Percentiles rank a stretch among this genome's conserved stretches.
Conservation (phyloP, 805 yeast species). For the Metschnikowia cerradonensis region DNA sequence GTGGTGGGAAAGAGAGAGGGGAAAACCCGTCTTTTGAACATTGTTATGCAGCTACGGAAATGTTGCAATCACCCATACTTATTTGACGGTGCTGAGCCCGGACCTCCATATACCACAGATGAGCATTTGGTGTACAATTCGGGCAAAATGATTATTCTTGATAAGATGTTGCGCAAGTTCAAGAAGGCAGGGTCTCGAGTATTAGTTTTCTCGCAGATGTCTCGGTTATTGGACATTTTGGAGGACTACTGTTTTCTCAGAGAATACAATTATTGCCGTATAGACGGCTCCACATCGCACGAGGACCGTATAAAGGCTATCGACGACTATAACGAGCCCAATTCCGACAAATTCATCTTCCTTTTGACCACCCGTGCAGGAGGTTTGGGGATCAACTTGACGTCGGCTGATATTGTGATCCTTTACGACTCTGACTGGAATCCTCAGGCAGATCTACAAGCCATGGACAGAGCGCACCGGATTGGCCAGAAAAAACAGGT, state of each 20-base stretch:
- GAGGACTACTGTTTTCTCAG: slow-evolving; percentile 90
- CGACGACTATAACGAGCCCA: slow-evolving; percentile 84
- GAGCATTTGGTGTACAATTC: slow-evolving; percentile 89
- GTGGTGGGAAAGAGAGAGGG: slow-evolving; percentile 92
- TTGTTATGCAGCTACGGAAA: slow-evolving; percentile 94
- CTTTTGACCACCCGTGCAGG: slow-evolving; percentile 93
- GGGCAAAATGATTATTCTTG: slow-evolving; percentile 87
- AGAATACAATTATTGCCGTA: slow-evolving; percentile 82
- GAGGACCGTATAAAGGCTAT: slow-evolving; percentile 90
- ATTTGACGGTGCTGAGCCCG: slow-evolving; percentile 99
- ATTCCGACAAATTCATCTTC: slow-evolving; percentile 77
- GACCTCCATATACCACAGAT: slow-evolving; percentile 95
- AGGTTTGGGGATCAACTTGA: slow-evolving; percentile 90
- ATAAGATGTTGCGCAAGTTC: slow-evolving; percentile 70
- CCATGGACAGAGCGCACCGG: slow-evolving; percentile 97
- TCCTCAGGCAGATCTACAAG: slow-evolving; percentile 96
- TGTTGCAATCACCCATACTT: slow-evolving; percentile 97
- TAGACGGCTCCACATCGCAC: slow-evolving; percentile 90
- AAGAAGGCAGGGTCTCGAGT: slow-evolving; percentile 81
- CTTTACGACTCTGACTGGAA: slow-evolving; percentile 95
- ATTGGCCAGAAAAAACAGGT: slow-evolving; percentile 97
- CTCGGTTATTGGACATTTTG: slow-evolving; percentile 79
- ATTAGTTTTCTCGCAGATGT: slow-evolving; percentile 90
- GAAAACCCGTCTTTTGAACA: slow-evolving; percentile 83
- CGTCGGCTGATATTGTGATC: slow-evolving; percentile 87